phyloP scores from a whole-genome alignment of 306 rosid genomes.

The Prunus mira region DNA sequence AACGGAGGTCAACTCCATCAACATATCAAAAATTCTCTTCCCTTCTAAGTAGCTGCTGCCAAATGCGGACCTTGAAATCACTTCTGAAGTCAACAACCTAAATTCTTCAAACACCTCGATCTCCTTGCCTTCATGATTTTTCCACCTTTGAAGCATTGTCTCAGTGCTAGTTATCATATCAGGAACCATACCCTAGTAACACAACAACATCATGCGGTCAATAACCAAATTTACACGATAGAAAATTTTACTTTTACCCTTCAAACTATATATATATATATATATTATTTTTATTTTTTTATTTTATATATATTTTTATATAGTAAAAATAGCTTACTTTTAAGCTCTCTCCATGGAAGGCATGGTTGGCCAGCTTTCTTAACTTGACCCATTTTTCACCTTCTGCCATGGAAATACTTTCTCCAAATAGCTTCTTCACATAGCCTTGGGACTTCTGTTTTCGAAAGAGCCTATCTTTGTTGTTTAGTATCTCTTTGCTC shows the following conservation, averaged over 20 bases:
- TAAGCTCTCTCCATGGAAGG: conserved; percentile 40
- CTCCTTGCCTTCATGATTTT: conserved; percentile 21
- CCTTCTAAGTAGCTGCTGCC: conserved; percentile 26
- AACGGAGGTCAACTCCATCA: conserved; percentile 8
- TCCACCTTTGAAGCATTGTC: conserved; percentile 26
- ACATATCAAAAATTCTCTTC: conserved; percentile 23
- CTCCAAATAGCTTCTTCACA: conserved; percentile 21
- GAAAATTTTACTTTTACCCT: too few species aligned
- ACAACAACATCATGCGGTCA: too few species aligned
- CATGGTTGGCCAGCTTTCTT: conserved; percentile 28
- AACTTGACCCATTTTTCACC: conserved; percentile 38
- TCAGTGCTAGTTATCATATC: conserved; percentile 17
- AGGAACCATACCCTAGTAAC: conserved; percentile 14
- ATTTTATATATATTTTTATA: too few species aligned
- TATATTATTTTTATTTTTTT: too few species aligned
- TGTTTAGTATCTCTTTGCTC: conserved; percentile 27
- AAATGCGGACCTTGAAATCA: conserved; percentile 28
- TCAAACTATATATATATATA: too few species aligned
- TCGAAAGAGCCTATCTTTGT: conserved; percentile 16
- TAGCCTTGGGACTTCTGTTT: conserved; percentile 3
- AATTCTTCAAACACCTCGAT: conserved; percentile 31
- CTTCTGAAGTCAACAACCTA: conserved; percentile 27
- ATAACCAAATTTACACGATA: too few species aligned
- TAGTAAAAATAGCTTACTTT: conserved; percentile 9
- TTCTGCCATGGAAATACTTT: conserved; percentile 22